phyloP scores from a whole-genome alignment of 768 basidiomycete genomes.

The Porpolomopsis calyptriformis region DNA sequence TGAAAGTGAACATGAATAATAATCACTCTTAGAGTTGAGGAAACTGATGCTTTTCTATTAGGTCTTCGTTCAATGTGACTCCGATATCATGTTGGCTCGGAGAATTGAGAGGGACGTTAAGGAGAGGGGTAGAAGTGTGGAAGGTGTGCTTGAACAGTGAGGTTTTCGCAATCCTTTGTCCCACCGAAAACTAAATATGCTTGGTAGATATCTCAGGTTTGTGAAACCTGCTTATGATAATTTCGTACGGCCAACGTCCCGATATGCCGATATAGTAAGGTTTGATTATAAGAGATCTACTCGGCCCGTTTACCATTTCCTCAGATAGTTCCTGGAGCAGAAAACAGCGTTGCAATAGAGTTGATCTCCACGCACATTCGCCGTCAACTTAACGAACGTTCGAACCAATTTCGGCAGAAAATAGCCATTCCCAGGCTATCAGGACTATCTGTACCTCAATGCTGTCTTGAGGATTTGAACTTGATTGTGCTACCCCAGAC shows the following conservation, averaged over 20 bases:
- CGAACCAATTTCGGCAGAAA: constrained; percentile 59
- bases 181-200: background rate
- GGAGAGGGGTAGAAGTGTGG: constrained; percentile 78
- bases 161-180: constrained; percentile 12
- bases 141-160: constrained; percentile 84
- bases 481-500: constrained; percentile 67
- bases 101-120: constrained; percentile 79
- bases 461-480: constrained; percentile 35
- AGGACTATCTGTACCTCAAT: constrained; percentile 29
- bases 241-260: constrained; percentile 81
- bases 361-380: constrained; percentile 86
- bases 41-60: constrained; percentile 16
- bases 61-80: constrained; percentile 89
- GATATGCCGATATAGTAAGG: constrained; percentile 79
- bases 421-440: constrained; percentile 48
- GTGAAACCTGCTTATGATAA: constrained; percentile 94
- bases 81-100: constrained; percentile 94
- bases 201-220: constrained; percentile 71
- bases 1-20: constrained; percentile 53
- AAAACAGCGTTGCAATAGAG: constrained; percentile 86
- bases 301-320: background rate
- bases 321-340: constrained; percentile 90
- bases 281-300: background rate
- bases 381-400: constrained; percentile 71
- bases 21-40: no score